Base-by-base conservation (phyloP, 179 eudicot species). In the Dionaea muscipula region DNA sequence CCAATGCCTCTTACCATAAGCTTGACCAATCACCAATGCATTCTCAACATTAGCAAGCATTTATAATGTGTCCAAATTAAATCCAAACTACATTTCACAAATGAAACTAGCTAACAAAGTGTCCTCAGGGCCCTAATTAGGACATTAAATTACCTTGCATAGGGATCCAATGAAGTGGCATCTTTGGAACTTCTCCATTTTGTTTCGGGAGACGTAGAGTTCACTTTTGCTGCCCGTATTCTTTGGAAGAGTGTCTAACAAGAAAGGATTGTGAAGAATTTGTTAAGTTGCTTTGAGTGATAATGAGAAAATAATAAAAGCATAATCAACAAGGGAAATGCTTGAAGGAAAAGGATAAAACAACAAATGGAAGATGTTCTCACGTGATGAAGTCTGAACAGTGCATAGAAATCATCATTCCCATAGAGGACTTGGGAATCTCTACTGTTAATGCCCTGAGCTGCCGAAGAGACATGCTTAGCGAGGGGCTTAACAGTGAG, bases 301-400 rank as follows among this genome's bases (percentile, higher is more conserved):
- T 20, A 45, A 21, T 22, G 20, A 10, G 15, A 37, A 53, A 17
- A 56, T 18, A 21, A 20, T 22, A 16, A 36, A 41, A 43, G 24
- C 37, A 2, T 45, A 40, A 6, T 23, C 19, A 18, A 16, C 56
- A 20, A 40, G 27, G 23, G 25, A 24, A 4, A 56, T 17, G 41
- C 18, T n/a, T 22, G 7, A n/a, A 39, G 27, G 18, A 23, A 37
- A 16, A 63, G 39, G 33, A 48, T 10, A 36, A 49, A 47, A 24
- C 25, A 45, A 17, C 44, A 25, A 36, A 47, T 18, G 24, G 37
- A 62, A 8, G n/a, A 31, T 7, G 43, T 58, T 23, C 75, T 79
- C 70, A 84, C 95, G 57, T 75, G 86, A 65, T 86, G 94, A 76
- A 84, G 80, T 73, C 83, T 78, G 58, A 86, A 78, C 43, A 86